phyloP scores from a whole-genome alignment of 495 filamentous ascomycete genomes.

The Bryoglossum gracile region DNA sequence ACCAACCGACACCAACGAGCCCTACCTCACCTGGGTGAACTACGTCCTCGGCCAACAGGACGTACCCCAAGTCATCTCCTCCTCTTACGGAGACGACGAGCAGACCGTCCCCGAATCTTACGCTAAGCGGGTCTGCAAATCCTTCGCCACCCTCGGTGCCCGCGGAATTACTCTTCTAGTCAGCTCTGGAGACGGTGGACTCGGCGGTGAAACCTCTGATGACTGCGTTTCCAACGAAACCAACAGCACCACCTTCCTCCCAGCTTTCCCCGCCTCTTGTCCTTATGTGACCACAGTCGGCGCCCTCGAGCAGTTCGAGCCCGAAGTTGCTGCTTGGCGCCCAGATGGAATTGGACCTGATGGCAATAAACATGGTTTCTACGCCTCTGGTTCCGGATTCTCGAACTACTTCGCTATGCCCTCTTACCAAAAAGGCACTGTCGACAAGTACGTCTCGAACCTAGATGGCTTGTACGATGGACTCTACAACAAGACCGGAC shows the following conservation, averaged over 20 bases:
- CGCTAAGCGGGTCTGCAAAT: constrained; percentile 56
- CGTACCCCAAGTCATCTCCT: constrained; percentile 66
- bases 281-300: constrained; percentile 76
- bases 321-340: constrained; percentile 48
- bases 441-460: constrained; percentile 46
- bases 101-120: constrained; percentile 59
- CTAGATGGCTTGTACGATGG: constrained; percentile 14
- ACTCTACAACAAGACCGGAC: constrained; percentile 36
- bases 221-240: constrained; percentile 63
- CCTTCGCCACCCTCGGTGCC: constrained; percentile 64
- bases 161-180: constrained; percentile 67
- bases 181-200: constrained; percentile 63
- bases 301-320: constrained; percentile 51
- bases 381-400: constrained; percentile 61
- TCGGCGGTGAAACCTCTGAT: constrained; percentile 39
- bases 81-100: constrained; percentile 66
- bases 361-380: constrained; percentile 34
- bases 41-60: constrained; percentile 58
- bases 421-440: constrained; percentile 52
- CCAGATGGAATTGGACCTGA: constrained; percentile 39
- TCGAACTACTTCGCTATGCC: constrained; percentile 59
- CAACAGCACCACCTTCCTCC: constrained; percentile 52
- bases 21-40: constrained; percentile 71
- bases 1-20: constrained; percentile 59
- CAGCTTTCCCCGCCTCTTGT: constrained; percentile 69